Conservation (phyloP, 2,329 filamentous ascomycete genomes). For the Calonectria hawksworthii region DNA sequence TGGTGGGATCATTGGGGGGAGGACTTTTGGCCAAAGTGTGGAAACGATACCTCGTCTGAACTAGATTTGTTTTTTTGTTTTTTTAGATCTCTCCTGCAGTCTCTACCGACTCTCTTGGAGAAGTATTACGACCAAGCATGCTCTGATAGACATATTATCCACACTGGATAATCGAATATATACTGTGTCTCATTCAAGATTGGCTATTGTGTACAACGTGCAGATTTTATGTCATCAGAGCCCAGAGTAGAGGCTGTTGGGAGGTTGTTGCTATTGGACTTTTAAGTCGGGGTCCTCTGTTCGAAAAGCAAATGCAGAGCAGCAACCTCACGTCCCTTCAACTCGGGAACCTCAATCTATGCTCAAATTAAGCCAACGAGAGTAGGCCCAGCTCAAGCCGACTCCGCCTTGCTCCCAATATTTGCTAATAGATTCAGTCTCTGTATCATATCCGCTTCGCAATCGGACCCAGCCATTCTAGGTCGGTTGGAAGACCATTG, state of each 20-base stretch:
- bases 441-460: neutral
- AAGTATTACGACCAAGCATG: slow-evolving; percentile 3
- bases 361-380: neutral
- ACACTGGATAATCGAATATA: neutral
- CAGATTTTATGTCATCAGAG: too few species aligned
- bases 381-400: neutral
- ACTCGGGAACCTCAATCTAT: slow-evolving; percentile 1
- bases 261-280: too few species aligned
- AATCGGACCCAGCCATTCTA: neutral
- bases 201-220: too few species aligned
- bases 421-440: neutral
- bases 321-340: neutral
- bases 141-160: neutral
- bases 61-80: slow-evolving; percentile 7
- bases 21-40: neutral
- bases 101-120: neutral
- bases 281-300: too few species aligned
- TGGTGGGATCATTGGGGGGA: neutral
- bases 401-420: neutral
- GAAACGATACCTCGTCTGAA: neutral
- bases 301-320: neutral
- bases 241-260: neutral
- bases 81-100: neutral
- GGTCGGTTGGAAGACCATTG: neutral
- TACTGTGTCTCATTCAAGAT: neutral